phyloP scores from a whole-genome alignment of 2,329 filamentous ascomycete genomes.

The Diaporthe sp. region DNA sequence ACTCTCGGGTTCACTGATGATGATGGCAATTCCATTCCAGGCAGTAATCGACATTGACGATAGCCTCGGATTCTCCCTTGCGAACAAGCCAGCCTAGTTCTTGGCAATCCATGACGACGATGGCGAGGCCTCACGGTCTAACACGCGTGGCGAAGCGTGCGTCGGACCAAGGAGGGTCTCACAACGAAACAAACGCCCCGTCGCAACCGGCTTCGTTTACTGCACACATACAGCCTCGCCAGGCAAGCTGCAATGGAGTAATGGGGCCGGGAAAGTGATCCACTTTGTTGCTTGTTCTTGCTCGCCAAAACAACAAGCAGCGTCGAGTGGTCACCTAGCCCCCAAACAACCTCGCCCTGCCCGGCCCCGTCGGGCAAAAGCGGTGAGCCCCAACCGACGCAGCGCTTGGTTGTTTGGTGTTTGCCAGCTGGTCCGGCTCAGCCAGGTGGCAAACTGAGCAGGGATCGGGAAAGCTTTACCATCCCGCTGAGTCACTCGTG shows the following conservation, averaged over 20 bases:
- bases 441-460: slow-evolving; percentile 35
- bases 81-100: not conserved
- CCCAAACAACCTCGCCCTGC: slow-evolving; percentile 10
- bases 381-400: slow-evolving; percentile 7
- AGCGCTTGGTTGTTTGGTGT: not conserved
- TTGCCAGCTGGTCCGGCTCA: slow-evolving; percentile 34
- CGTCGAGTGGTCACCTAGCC: not conserved
- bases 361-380: slow-evolving; percentile 31
- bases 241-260: slow-evolving; percentile 8
- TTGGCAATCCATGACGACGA: slow-evolving; percentile 20
- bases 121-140: slow-evolving; percentile 5
- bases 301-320: slow-evolving; percentile 5
- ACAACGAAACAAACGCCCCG: not conserved
- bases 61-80: slow-evolving; percentile 10
- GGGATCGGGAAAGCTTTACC: not conserved
- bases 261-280: slow-evolving; percentile 4
- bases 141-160: slow-evolving; percentile 1
- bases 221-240: slow-evolving; percentile 6
- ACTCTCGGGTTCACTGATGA: slow-evolving; percentile 3
- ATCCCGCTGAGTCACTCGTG: slow-evolving; percentile 33
- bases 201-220: not conserved
- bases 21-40: not conserved
- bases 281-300: slow-evolving; percentile 16
- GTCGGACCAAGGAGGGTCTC: not conserved
- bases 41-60: slow-evolving; percentile 17